A percentile compares a stretch with the other conserved stretches of the same genome.
These are phyloP conservation scores for Ricinus communis DNA, from an alignment of 345 rosid species.

Conservation along the genomic window DNA sequence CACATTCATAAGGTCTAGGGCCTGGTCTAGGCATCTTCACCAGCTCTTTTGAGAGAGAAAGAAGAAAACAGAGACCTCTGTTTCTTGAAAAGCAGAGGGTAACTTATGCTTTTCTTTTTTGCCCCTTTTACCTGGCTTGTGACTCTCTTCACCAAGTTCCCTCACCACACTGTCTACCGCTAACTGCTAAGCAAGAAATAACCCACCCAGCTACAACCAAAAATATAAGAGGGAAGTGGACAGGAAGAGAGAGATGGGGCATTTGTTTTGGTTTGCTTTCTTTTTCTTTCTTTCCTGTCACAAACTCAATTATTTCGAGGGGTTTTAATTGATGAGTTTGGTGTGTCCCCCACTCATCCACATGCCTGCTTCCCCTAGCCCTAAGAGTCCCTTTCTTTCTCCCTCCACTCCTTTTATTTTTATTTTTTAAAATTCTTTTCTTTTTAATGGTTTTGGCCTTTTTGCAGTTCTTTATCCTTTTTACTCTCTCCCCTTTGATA, in stretches of 20 bases:
- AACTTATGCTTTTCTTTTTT: conserved; percentile 26
- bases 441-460: conserved; percentile 16
- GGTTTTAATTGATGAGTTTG: conserved; percentile 32
- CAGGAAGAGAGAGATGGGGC: neutral
- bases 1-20: conserved; percentile 71
- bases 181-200: too few relatives aligned
- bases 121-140: neutral
- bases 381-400: conserved; percentile 43
- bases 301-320: conserved; percentile 42
- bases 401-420: neutral
- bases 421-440: too few relatives aligned
- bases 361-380: conserved; percentile 61
- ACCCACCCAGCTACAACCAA: neutral
- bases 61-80: conserved; percentile 16
- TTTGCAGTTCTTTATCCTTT: neutral
- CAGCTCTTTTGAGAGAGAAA: neutral
- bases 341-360: conserved; percentile 71
- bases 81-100: conserved; percentile 17
- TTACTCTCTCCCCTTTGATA: neutral
- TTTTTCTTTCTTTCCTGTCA: conserved; percentile 26
- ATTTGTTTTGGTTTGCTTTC: neutral
- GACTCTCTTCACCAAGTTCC: neutral
- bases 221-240: conserved; percentile 3
- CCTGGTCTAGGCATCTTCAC: conserved; percentile 72
- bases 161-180: neutral